Evolutionary conservation across 208 protist species (phyloP), one percentile per base, ranked within the genome.

Genomic region (Leishmania amazonensis): DNA sequence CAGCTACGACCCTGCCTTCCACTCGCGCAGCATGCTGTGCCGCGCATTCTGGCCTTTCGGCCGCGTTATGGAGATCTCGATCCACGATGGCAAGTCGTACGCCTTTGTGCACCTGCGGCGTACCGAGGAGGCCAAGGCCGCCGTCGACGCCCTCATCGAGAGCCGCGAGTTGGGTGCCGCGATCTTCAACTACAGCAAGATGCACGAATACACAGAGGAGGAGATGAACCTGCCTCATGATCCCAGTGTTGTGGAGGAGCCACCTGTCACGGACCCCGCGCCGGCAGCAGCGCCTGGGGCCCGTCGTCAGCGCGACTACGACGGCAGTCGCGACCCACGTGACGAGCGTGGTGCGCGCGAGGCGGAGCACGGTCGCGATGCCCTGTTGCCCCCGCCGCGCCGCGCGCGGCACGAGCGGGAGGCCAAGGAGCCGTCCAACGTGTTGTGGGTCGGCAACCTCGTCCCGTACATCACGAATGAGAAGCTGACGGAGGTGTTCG

Each of bases 41-140:
- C 67, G 86, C 53, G 88, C 79, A 65, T 93, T 97, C 80, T 79
- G 85, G 65, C 87, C 91, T 77, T 97, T 95, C 79, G 94, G 94
- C 57, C 90, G 87, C 78, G 91, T 97, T 24, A 95, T 97, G 86
- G 89, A 89, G 76, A 85, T 97, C 68, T 88, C 93, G 45, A 85
- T 85, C 67, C 89, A 94, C 80, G 80, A 85, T 38, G 91, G 90
- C 65, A 90, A 93, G 80, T 88, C 88, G 87, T 96, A 91, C 83
- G 95, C 91, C 83, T 97, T 97, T 81, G 92, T 97, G 40, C 94
- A 97, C 85, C 92, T 93, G 87, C 91, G 91, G 51, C 83, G 79
- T 67, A 89, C 95, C 19, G 90, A 95, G 83, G 94, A 97, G 89
- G 94, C 94, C 1, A 79, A 83, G 42, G 83, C 71, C 45, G 94